These are phyloP conservation scores for Mucor circinelloides DNA, from an alignment of 371 early-diverging fungal species.

Conservation along the genomic window DNA sequence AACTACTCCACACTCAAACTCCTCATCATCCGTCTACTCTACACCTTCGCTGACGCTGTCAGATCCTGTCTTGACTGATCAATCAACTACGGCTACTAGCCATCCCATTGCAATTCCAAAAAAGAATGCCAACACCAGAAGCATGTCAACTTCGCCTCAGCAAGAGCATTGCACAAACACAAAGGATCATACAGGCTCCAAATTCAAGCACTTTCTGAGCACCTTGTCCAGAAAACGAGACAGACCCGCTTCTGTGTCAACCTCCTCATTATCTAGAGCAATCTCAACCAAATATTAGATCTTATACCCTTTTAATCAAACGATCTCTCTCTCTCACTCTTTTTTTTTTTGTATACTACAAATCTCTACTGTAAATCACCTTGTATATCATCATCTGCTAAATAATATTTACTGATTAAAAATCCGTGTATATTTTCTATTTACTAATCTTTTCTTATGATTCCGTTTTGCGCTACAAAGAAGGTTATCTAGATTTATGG, in stretches of 20 bases:
- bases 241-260: not conserved
- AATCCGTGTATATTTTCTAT: not conserved
- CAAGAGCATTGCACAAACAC: not conserved
- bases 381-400: not conserved
- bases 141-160: not conserved
- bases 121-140: not conserved
- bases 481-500: not conserved
- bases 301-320: not conserved
- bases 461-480: no score
- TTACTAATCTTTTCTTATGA: not conserved
- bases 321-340: not conserved
- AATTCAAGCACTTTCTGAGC: slow-evolving; percentile 8
- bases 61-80: not conserved
- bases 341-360: not conserved
- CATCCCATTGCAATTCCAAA: slow-evolving; percentile 6
- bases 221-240: slow-evolving; percentile 3
- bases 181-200: slow-evolving; percentile 8
- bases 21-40: not conserved
- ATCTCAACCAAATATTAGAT: slow-evolving; percentile 5
- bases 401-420: not conserved
- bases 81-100: not conserved
- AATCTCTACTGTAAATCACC: not conserved
- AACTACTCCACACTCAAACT: not conserved
- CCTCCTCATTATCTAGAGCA: slow-evolving; percentile 1
- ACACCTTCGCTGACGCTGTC: not conserved